Conservation (phyloP, 805 yeast species). For the Starmera dryadoides region DNA sequence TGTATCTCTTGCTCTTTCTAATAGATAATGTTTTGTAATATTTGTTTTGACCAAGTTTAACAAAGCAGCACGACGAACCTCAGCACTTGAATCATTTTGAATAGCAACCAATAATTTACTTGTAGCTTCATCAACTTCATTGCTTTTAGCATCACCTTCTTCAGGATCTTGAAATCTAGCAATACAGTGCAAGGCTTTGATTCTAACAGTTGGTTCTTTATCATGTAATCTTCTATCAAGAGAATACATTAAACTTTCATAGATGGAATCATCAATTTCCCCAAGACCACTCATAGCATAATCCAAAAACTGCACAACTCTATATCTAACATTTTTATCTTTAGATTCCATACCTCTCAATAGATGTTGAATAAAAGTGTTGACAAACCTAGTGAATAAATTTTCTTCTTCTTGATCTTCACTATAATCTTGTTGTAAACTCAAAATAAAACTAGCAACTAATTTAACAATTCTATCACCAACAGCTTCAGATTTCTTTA, state of each 20-base stretch:
- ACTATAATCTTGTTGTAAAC: constrained; percentile 27
- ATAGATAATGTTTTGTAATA: constrained; percentile 45
- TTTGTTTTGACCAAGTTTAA: constrained; percentile 55
- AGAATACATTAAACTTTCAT: constrained; percentile 52
- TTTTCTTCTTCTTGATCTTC: constrained; percentile 32
- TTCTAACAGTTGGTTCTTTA: constrained; percentile 69
- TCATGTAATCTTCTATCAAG: constrained; percentile 61
- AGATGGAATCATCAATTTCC: constrained; percentile 68
- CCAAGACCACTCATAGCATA: constrained; percentile 63
- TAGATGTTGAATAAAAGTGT: constrained; percentile 55
- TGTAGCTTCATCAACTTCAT: constrained; percentile 38
- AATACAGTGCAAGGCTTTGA: constrained; percentile 77
- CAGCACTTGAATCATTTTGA: constrained; percentile 78
- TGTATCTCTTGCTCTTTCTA: constrained; percentile 80
- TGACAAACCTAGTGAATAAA: constrained; percentile 46
- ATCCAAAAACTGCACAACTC: constrained; percentile 72
- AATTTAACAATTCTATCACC: constrained; percentile 77
- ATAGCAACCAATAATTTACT: constrained; percentile 42
- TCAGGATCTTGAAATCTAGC: constrained; percentile 63
- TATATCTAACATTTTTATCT: constrained; percentile 68
- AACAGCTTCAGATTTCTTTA: constrained; percentile 60
- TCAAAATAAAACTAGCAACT: constrained; percentile 48
- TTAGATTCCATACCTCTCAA: constrained; percentile 74
- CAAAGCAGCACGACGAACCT: constrained; percentile 81
- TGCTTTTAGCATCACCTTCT: constrained; percentile 19